These are phyloP conservation scores for Alternaria arbusti DNA, from an alignment of 2,329 filamentous ascomycete genomes.

Conservation along the genomic window DNA sequence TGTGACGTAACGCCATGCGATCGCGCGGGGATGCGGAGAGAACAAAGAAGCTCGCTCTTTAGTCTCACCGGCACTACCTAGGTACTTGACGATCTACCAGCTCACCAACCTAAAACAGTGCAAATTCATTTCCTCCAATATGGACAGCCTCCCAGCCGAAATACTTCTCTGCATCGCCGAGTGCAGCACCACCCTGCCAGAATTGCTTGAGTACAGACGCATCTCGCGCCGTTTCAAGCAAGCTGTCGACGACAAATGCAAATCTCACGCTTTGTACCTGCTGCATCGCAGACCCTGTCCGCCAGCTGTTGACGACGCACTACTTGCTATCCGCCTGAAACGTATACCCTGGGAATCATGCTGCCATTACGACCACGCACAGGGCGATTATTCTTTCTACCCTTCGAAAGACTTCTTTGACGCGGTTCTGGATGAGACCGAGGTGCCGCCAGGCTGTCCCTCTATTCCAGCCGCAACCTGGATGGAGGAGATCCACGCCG, in stretches of 20 bases:
- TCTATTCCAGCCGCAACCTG: neutral
- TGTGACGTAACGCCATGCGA: slow-evolving; percentile 3
- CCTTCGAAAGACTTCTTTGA: neutral
- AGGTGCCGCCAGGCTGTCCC: neutral
- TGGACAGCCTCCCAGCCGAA: neutral
- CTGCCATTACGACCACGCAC: neutral
- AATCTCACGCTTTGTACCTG: neutral
- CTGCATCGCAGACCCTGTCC: neutral
- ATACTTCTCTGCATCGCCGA: neutral
- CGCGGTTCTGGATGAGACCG: neutral
- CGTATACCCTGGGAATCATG: neutral
- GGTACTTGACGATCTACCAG: neutral
- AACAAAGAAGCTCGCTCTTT: neutral
- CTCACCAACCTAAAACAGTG: neutral
- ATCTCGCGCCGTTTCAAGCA: neutral
- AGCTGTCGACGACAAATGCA: neutral
- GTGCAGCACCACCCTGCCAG: neutral
- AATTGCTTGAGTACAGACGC: neutral
- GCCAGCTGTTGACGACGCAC: neutral
- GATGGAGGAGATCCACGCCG: neutral
- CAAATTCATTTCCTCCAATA: neutral
- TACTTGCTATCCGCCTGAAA: neutral
- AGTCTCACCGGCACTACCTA: neutral
- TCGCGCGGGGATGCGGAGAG: neutral
- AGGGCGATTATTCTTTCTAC: neutral